Percentiles rank a stretch among this genome's conserved stretches.
phyloP scores from a whole-genome alignment of 108 stramenopile species.

The Nannochloropsis gaditana region DNA sequence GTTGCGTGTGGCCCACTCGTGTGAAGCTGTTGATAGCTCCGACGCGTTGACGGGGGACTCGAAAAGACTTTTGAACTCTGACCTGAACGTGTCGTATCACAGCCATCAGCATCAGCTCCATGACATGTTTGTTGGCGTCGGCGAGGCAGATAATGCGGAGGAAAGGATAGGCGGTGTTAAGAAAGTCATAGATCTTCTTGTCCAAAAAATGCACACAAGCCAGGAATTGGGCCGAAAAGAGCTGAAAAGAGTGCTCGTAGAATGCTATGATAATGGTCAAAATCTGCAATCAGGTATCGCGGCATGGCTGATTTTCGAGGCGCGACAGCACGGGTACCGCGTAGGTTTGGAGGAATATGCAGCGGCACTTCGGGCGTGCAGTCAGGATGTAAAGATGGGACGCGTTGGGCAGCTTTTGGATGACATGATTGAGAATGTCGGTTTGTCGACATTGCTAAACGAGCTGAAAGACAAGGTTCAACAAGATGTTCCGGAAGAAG shows the following conservation, averaged over 20 bases:
- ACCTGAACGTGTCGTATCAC: neutral
- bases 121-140: constrained; percentile 8
- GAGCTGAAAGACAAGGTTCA: neutral
- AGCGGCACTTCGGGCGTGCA: neutral
- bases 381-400: neutral
- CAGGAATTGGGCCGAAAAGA: neutral
- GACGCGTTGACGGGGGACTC: too few relatives aligned
- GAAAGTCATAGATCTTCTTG: neutral
- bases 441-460: neutral
- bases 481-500: neutral
- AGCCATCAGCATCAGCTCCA: neutral
- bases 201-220: neutral
- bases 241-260: neutral
- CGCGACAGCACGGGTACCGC: neutral
- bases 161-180: neutral
- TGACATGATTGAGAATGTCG: constrained; percentile 6
- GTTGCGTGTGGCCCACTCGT: neutral
- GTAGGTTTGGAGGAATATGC: neutral
- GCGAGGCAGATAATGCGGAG: neutral
- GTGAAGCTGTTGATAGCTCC: too few relatives aligned
- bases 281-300: neutral
- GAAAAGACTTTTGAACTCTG: too few relatives aligned
- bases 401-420: neutral
- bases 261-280: neutral
- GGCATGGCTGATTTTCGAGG: neutral